A percentile compares a stretch with the other conserved stretches of the same genome.
phyloP scores from a whole-genome alignment of 2,329 filamentous ascomycete species.

The Phialophora macrospora region DNA sequence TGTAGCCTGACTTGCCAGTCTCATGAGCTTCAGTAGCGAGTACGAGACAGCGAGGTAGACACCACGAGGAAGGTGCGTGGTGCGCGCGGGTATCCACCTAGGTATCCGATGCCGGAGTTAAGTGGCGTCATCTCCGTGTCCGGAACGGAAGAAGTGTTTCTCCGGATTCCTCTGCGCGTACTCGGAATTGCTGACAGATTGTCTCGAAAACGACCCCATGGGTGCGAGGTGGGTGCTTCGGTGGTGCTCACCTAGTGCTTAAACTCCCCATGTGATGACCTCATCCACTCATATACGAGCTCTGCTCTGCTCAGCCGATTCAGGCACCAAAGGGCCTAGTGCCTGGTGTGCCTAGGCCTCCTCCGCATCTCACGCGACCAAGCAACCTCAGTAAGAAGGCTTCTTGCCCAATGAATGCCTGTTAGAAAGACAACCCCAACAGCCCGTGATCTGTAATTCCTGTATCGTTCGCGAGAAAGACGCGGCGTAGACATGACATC shows the following conservation, averaged over 20 bases:
- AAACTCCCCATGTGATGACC: not conserved
- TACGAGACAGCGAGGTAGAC: not conserved
- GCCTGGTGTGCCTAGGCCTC: not conserved
- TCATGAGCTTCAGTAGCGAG: not conserved
- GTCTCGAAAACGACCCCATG: too few species aligned
- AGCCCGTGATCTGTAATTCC: not conserved
- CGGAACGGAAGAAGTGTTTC: slow-evolving; percentile 1
- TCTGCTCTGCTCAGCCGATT: not conserved
- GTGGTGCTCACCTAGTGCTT: too few species aligned
- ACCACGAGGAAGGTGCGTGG: too few species aligned
- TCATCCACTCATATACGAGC: not conserved
- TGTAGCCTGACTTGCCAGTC: not conserved
- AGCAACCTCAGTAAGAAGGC: not conserved
- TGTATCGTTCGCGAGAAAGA: not conserved
- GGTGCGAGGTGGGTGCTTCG: too few species aligned
- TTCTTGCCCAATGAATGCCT: not conserved
- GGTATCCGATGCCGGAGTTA: not conserved
- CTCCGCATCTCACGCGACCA: not conserved
- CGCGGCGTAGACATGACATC: slow-evolving; percentile 28
- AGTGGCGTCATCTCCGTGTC: not conserved
- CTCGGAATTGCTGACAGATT: too few species aligned
- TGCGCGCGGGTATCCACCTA: too few species aligned
- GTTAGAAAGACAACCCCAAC: not conserved
- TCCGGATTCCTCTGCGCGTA: not conserved
- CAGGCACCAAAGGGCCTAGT: not conserved